phyloP scores from a whole-genome alignment of 1,284 basidiomycete species.

The Lentinus polychrous region DNA sequence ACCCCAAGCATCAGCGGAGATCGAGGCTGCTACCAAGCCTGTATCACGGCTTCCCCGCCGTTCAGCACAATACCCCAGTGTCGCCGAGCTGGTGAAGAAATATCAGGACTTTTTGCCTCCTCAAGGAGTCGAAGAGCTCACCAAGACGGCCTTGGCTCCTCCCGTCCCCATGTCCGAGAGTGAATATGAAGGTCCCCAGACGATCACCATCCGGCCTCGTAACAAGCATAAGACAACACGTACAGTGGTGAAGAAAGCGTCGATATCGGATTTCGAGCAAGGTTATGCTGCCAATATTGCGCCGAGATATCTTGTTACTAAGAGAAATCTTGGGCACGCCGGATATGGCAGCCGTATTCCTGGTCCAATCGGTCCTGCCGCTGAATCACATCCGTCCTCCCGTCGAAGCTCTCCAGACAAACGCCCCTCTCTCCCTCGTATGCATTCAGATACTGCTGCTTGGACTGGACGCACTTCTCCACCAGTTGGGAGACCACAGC shows the following conservation, averaged over 20 bases:
- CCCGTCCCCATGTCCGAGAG: slow-evolving; percentile 56
- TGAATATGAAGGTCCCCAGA: slow-evolving; percentile 51
- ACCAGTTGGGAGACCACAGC: slow-evolving; percentile 14
- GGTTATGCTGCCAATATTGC: slow-evolving; percentile 87
- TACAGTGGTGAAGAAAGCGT: slow-evolving; percentile 44
- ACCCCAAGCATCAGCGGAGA: background rate
- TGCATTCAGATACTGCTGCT: slow-evolving; percentile 29
- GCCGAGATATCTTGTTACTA: slow-evolving; percentile 54
- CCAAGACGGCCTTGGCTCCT: slow-evolving; percentile 60
- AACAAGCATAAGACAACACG: slow-evolving; percentile 42
- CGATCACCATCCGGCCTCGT: slow-evolving; percentile 28
- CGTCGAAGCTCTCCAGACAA: slow-evolving; percentile 70
- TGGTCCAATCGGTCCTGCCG: slow-evolving; percentile 35
- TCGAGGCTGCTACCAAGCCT: slow-evolving; percentile 3
- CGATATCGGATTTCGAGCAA: slow-evolving; percentile 80
- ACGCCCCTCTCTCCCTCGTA: slow-evolving; percentile 29
- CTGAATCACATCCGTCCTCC: slow-evolving; percentile 56
- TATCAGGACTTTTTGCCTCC: slow-evolving; percentile 74
- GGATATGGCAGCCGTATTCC: slow-evolving; percentile 41
- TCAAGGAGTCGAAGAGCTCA: slow-evolving; percentile 63
- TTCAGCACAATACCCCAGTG: slow-evolving; percentile 49
- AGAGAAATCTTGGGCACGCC: slow-evolving; percentile 34
- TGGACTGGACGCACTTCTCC: slow-evolving; percentile 38
- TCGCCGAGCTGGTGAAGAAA: slow-evolving; percentile 80
- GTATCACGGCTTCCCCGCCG: slow-evolving; percentile 72